Percentiles rank a stretch among this genome's conserved stretches.
Conservation (phyloP, 75 land plant genomes). For the Sequoiadendron giganteum region DNA sequence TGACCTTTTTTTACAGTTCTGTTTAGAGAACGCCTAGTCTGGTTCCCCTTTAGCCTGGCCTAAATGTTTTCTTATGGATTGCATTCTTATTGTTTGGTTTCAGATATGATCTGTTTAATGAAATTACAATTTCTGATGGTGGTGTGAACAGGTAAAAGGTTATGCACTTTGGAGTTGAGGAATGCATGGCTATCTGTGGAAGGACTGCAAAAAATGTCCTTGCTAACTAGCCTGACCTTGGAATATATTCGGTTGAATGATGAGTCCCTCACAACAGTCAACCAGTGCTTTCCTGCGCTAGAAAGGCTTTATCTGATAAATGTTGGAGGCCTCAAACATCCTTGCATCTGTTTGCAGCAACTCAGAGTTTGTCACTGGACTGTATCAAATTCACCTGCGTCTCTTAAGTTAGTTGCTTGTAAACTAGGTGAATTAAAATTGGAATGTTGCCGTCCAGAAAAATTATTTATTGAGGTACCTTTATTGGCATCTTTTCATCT, state of each 20-base stretch:
- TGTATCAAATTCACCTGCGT: constrained; percentile 33
- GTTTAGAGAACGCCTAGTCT: not conserved
- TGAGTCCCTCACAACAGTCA: constrained; percentile 23
- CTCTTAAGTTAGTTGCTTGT: constrained; percentile 23
- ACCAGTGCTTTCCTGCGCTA: constrained; percentile 32
- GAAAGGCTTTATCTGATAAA: constrained; percentile 30
- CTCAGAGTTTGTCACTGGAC: constrained; percentile 41
- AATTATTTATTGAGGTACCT: constrained; percentile 26
- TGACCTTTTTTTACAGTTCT: not conserved
- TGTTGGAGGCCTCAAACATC: constrained; percentile 41
- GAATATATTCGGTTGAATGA: constrained; percentile 38
- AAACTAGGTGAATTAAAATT: constrained; percentile 24
- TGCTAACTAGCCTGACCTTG: constrained; percentile 32
- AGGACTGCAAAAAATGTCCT: constrained; percentile 25
- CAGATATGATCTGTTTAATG: not conserved
- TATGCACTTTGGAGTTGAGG: constrained; percentile 29
- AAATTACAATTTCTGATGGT: not conserved
- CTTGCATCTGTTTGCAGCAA: constrained; percentile 29
- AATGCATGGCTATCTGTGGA: constrained; percentile 55
- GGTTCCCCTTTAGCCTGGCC: not conserved
- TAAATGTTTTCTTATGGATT: not conserved
- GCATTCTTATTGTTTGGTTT: not conserved
- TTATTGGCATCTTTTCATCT: constrained; percentile 21
- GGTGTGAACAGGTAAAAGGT: constrained; percentile 16
- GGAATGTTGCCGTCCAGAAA: constrained; percentile 22